Evolutionary conservation across 148 eudicot species (phyloP).

Genomic region (Spergularia marina): DNA sequence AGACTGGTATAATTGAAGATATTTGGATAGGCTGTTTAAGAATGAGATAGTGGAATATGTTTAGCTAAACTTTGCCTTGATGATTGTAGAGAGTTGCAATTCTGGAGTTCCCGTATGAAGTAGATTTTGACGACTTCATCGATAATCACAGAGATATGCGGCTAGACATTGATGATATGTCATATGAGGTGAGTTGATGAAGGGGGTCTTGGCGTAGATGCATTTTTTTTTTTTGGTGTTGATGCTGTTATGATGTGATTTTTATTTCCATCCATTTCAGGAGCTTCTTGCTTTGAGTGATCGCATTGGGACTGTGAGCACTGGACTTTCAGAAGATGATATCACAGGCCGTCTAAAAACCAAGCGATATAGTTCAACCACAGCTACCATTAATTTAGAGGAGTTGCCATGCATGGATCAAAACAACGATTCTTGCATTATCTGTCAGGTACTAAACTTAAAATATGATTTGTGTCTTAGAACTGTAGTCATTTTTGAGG

Average conservation of each 20-base stretch:
- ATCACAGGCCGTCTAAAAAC: conserved; percentile 55
- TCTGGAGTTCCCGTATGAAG: conserved; percentile 70
- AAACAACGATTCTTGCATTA: conserved; percentile 63
- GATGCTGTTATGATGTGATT: neutral
- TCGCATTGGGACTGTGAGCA: conserved; percentile 70
- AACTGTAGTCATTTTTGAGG: neutral
- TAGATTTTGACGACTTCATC: conserved; percentile 37
- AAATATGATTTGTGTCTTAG: neutral
- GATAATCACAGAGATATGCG: conserved; percentile 94
- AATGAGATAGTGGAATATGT: neutral
- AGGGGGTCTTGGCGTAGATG: neutral
- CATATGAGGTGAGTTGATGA: conserved; percentile 72
- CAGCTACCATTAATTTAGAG: conserved; percentile 42
- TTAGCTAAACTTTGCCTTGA: neutral
- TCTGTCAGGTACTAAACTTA: conserved; percentile 71
- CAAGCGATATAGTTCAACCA: conserved; percentile 38
- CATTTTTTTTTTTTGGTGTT: neutral
- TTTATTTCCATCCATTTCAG: conserved; percentile 37
- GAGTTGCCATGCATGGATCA: conserved; percentile 47
- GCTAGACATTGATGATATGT: conserved; percentile 92
- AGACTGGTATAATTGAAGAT: neutral
- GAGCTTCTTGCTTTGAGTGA: conserved; percentile 98
- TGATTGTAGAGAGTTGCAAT: conserved; percentile 74
- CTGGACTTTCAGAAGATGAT: conserved; percentile 73
- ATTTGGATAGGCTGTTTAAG: neutral